Evolutionary conservation across 768 basidiomycete genomes (phyloP), one percentile per base, ranked within the genome.

Genomic region (Rickenella mellea): DNA sequence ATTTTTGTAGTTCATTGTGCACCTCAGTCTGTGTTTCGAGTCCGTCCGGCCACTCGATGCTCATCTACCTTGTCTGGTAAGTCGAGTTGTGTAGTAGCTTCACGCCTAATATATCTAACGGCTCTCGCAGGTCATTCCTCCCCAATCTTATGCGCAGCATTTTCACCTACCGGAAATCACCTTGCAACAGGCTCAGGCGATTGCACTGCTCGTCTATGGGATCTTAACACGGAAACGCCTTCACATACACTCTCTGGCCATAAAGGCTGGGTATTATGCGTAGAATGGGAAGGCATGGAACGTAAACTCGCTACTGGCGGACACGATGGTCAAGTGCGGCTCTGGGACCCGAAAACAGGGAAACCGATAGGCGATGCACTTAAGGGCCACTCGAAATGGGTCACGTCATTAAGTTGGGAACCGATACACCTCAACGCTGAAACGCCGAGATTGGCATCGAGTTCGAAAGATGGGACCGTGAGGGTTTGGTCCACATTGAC

Each of bases 121-220:
- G n/a, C n/a, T n/a, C n/a, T n/a, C 37, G 5, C 55, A 90, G 90
- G 93, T 8, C 96, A 99, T 55, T 74, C 81, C 6, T 86, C 88
- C 0, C 88, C 94, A 1, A 98, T 98, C 42, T 70, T 97, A 7
- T 98, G 94, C 55, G 91, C 93, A 30, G 80, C 89, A 1, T 96
- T 97, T 60, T 96, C 92, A 5, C 96, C 96, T 0, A 96, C 92
- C 0, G 94, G 96, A 7, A 74, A 75, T 48, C 67, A 86, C 31
- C 81, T 96, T 12, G 94, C 92, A 8, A 99, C 96, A 0, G 96
- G 96, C 2, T 89, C 91, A 0, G 96, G 93, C 1, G 96, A 98
- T 55, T 89, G 86, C 21, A 87, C 83, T 44, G 91, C 84, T 10
- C 77, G 96, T 3, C 63, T 99, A 19, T 98, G 96, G 96, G 84